A percentile compares a stretch with the other conserved stretches of the same genome.
These are phyloP conservation scores for Myriosclerotinia curreyana DNA, from an alignment of 2,329 filamentous ascomycete genomes.

Conservation along the genomic window DNA sequence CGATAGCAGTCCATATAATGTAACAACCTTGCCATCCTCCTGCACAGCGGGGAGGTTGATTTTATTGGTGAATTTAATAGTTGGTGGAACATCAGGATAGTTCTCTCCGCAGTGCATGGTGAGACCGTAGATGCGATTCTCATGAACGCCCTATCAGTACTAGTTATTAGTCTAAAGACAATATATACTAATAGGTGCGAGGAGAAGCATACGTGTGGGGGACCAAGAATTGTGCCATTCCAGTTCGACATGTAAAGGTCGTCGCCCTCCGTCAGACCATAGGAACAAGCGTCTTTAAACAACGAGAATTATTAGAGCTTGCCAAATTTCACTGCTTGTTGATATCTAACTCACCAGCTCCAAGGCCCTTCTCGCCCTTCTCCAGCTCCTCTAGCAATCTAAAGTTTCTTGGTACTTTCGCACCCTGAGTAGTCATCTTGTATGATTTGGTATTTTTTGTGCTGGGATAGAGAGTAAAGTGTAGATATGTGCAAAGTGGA, in stretches of 20 bases:
- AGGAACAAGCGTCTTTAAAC: constrained; percentile 83
- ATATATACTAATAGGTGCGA: neutral
- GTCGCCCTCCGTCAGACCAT: constrained; percentile 89
- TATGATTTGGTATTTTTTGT: constrained; percentile 4
- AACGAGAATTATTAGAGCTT: constrained; percentile 13
- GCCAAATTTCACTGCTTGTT: neutral
- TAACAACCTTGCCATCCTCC: constrained; percentile 66
- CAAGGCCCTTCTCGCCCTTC: constrained; percentile 96
- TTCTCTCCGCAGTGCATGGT: constrained; percentile 90
- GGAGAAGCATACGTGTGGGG: constrained; percentile 73
- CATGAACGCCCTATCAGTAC: constrained; percentile 72
- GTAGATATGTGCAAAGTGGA: neutral
- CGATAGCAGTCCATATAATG: neutral
- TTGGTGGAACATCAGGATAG: constrained; percentile 86
- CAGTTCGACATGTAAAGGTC: constrained; percentile 97
- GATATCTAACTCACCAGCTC: constrained; percentile 62
- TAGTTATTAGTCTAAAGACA: constrained; percentile 7
- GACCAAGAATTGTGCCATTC: constrained; percentile 96
- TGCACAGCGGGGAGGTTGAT: constrained; percentile 94
- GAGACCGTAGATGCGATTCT: constrained; percentile 98
- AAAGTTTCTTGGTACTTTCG: constrained; percentile 93
- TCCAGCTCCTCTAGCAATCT: constrained; percentile 95
- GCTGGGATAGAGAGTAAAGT: neutral
- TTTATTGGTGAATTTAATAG: constrained; percentile 88
- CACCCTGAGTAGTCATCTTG: constrained; percentile 40